phyloP scores from a whole-genome alignment of 2,329 filamentous ascomycete species.

The Penicillium sp. region DNA sequence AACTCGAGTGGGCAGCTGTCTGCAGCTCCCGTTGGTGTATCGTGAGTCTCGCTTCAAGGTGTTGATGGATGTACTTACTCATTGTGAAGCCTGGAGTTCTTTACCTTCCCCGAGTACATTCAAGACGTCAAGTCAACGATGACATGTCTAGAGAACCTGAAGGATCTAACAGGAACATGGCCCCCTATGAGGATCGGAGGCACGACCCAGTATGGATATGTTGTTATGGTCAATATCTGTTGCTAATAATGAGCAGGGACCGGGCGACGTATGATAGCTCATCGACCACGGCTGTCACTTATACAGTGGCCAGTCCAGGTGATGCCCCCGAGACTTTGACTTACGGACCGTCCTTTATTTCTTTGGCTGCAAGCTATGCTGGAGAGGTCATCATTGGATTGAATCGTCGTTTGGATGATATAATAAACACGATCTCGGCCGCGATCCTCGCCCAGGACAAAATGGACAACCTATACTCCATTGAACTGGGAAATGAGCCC shows the following conservation, averaged over 20 bases:
- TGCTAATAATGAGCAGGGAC: slow-evolving; percentile 34
- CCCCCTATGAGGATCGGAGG: slow-evolving; percentile 58
- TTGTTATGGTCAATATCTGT: background rate
- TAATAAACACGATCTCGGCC: slow-evolving; percentile 54
- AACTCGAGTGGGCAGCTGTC: slow-evolving; percentile 33
- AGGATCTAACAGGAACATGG: slow-evolving; percentile 49
- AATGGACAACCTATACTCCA: slow-evolving; percentile 52
- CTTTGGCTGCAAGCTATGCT: slow-evolving; percentile 47
- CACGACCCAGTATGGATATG: slow-evolving; percentile 48
- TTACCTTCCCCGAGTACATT: slow-evolving; percentile 55
- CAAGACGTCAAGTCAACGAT: slow-evolving; percentile 50
- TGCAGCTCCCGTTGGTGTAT: slow-evolving; percentile 46
- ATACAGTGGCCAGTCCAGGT: slow-evolving; percentile 46
- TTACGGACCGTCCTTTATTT: slow-evolving; percentile 53
- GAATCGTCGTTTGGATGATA: slow-evolving; percentile 53
- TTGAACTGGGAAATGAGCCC: slow-evolving; percentile 59
- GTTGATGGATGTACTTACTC: background rate
- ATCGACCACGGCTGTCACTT: slow-evolving; percentile 48
- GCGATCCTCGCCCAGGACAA: slow-evolving; percentile 44
- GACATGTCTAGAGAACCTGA: slow-evolving; percentile 53
- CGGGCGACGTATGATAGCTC: slow-evolving; percentile 51
- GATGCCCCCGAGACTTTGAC: slow-evolving; percentile 52
- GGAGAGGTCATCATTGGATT: slow-evolving; percentile 52
- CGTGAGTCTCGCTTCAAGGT: slow-evolving; percentile 31
- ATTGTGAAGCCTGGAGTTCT: slow-evolving; percentile 51